Evolutionary conservation across 2,329 filamentous ascomycete genomes (phyloP), one percentile per base, ranked within the genome.

Genomic region (Penicillium sp.): DNA sequence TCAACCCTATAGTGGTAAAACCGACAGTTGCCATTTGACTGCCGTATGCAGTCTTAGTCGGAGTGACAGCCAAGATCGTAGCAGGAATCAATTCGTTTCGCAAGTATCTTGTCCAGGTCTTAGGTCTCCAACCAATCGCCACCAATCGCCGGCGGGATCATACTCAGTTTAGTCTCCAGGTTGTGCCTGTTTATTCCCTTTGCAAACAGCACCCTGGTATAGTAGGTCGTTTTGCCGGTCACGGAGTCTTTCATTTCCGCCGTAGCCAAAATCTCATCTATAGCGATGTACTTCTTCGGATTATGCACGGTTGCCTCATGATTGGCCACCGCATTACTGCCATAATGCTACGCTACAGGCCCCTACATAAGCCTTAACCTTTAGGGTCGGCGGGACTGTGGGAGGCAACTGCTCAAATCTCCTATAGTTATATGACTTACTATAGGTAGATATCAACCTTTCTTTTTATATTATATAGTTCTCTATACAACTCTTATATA

Each of bases 181-280:
- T 60, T 60, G 31, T 38, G 48, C 39, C 37, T 51, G 6, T 58
- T 60, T 20, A 60, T 58, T 16, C 37, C 40, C 39, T 43, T 37
- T n/a, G 56, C 58, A 56, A 60, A 60, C 13, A 60, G 8, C 16
- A 60, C 44, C 26, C 49, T 53, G 11, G 58, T 48, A 43, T 56
- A 58, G 32, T 18, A 5, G 20, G 52, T 53, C 18, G 56, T 60
- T 56, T 60, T 56, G 39, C 48, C 52, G 4, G 55, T 58, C 34
- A 29, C 39, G 3, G 4, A 5, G 16, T 58, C 56, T 56, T 31
- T 60, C 14, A 47, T 10, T 50, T 58, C 56, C 13, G 52, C 58
- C 5, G 56, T 60, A 22, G 58, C 56, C 13, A 35, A 34, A 47
- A 53, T 13, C 44, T 53, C 56, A 39, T 60, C 58, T 49, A 60